Evolutionary conservation across 176 grass and related monocot species (phyloP).

Genomic region (Rhynchospora breviuscula): DNA sequence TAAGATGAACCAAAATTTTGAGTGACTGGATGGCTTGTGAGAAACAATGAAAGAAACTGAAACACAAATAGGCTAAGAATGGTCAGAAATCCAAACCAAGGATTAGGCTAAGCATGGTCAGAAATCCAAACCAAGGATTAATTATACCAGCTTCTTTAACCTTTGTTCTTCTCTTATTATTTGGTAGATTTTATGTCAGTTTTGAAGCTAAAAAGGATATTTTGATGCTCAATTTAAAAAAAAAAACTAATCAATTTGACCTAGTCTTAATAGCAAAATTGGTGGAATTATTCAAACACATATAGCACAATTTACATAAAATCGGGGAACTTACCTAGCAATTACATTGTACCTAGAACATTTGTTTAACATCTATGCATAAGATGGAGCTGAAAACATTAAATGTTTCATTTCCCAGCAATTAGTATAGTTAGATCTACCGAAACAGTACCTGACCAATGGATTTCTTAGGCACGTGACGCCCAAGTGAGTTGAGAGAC

Average conservation of each 20-base stretch:
- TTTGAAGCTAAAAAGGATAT: neutral
- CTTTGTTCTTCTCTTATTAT: neutral
- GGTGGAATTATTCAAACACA: neutral
- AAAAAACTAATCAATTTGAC: neutral
- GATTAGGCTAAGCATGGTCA: no score
- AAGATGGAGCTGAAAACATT: neutral
- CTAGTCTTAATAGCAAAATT: neutral
- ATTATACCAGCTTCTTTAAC: neutral
- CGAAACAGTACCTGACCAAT: slow-evolving; percentile 60
- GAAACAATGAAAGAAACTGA: neutral
- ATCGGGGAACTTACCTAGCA: neutral
- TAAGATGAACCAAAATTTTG: neutral
- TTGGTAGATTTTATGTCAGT: neutral
- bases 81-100: no score
- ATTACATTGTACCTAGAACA: neutral
- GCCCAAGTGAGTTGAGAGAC: slow-evolving; percentile 75
- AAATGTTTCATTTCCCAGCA: neutral
- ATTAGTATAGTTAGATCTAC: neutral
- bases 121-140: no score
- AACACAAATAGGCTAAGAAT: neutral
- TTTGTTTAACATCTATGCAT: neutral
- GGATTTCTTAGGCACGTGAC: slow-evolving; percentile 69
- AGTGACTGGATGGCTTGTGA: neutral
- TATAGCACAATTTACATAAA: neutral
- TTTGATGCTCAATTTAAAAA: neutral